Conservation (phyloP, 192 early-diverging fungal species). For the Globomyces pollinis-pini region DNA sequence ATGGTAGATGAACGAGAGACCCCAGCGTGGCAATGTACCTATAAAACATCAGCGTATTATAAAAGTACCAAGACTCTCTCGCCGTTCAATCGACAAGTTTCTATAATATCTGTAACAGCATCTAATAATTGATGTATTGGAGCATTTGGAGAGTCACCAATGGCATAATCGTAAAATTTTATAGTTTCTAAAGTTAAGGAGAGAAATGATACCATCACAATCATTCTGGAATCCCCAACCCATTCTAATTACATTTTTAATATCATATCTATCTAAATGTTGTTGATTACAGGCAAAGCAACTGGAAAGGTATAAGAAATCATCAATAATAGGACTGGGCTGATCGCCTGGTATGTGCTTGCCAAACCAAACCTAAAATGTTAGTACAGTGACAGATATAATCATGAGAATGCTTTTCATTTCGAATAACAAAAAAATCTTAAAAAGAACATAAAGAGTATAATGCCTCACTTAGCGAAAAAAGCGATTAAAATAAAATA, state of each 20-base stretch:
- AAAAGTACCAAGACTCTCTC: conserved; percentile 40
- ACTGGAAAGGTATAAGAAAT: conserved; percentile 29
- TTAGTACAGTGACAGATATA: too few species aligned
- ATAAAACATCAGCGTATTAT: background rate
- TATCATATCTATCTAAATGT: conserved; percentile 15
- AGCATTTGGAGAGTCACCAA: conserved; percentile 31
- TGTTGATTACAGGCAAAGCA: conserved; percentile 24
- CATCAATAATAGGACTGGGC: conserved; percentile 22
- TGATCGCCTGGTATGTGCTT: conserved; percentile 12
- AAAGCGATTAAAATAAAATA: too few species aligned
- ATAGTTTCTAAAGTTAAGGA: background rate
- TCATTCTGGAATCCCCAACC: conserved; percentile 30
- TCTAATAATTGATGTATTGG: conserved; percentile 36
- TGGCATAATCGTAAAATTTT: conserved; percentile 30
- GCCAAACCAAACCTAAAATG: conserved; percentile 12
- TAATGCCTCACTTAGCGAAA: too few species aligned
- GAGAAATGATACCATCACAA: background rate
- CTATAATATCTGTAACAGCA: conserved; percentile 23
- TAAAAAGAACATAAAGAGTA: too few species aligned
- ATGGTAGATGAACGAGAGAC: conserved; percentile 50
- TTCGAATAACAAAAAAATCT: too few species aligned
- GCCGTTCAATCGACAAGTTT: conserved; percentile 14
- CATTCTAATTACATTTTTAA: conserved; percentile 34
- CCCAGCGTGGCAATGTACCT: conserved; percentile 40
- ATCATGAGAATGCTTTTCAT: too few species aligned